phyloP scores from a whole-genome alignment of 495 filamentous ascomycete genomes.

The Xylona heveae region DNA sequence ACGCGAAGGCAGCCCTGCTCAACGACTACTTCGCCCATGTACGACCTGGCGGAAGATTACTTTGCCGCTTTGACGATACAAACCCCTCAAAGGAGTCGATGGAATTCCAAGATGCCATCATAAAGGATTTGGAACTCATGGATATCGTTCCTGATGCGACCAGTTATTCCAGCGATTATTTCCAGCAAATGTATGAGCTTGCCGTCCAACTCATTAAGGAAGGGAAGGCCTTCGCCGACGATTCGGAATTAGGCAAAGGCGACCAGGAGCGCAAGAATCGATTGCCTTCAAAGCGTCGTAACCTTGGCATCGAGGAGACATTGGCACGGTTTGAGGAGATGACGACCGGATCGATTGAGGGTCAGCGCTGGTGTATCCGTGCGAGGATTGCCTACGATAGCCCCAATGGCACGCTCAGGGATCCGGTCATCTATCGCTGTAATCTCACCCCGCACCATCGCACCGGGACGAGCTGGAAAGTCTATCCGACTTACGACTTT shows the following conservation, averaged over 20 bases:
- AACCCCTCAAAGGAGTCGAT: conserved; percentile 87
- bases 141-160: conserved; percentile 64
- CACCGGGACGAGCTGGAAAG: not conserved
- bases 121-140: conserved; percentile 69
- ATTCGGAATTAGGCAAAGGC: conserved; percentile 74
- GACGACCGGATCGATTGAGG: conserved; percentile 59
- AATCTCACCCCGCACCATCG: conserved; percentile 1
- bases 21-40: conserved; percentile 90
- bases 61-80: conserved; percentile 79
- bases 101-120: conserved; percentile 75
- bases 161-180: conserved; percentile 77
- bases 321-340: conserved; percentile 73
- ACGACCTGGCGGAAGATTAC: conserved; percentile 63
- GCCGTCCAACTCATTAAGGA: conserved; percentile 59
- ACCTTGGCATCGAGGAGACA: conserved; percentile 60
- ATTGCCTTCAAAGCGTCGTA: conserved; percentile 51
- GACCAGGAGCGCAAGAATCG: conserved; percentile 54
- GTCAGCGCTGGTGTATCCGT: conserved; percentile 62
- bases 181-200: conserved; percentile 65
- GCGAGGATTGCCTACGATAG: conserved; percentile 72
- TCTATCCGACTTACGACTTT: conserved; percentile 40
- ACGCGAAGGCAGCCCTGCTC: conserved; percentile 79
- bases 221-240: conserved; percentile 75
- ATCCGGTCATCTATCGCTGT: conserved; percentile 66
- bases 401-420: conserved; percentile 70